Conservation (phyloP, 371 early-diverging fungal species). For the Apophysomyces trapeziformis region DNA sequence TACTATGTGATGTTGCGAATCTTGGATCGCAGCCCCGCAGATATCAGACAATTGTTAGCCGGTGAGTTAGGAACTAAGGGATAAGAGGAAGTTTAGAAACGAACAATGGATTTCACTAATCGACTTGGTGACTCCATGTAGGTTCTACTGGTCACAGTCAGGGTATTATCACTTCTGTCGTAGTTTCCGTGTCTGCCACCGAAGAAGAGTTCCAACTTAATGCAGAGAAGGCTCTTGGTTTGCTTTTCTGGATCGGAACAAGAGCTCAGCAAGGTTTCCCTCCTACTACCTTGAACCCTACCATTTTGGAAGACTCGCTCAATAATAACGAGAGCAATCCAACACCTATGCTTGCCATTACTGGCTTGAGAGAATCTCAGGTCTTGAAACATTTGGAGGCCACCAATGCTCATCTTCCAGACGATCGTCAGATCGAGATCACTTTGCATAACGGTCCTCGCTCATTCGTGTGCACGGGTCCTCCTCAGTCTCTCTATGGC, state of each 20-base stretch:
- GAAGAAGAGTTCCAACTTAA: slow-evolving; percentile 82
- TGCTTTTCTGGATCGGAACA: slow-evolving; percentile 92
- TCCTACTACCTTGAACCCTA: slow-evolving; percentile 86
- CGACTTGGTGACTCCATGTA: slow-evolving; percentile 18
- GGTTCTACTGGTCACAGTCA: slow-evolving; percentile 95
- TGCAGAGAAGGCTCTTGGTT: slow-evolving; percentile 84
- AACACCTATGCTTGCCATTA: slow-evolving; percentile 92
- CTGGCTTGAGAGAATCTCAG: slow-evolving; percentile 76
- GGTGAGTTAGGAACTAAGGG: slow-evolving; percentile 41
- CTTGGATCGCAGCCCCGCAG: slow-evolving; percentile 48
- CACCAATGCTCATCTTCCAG: slow-evolving; percentile 85
- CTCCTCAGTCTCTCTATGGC: slow-evolving; percentile 90
- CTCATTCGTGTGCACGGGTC: slow-evolving; percentile 85
- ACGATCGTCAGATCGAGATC: slow-evolving; percentile 80
- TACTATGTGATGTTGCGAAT: slow-evolving; percentile 82
- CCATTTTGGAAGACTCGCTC: slow-evolving; percentile 86
- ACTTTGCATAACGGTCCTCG: slow-evolving; percentile 90
- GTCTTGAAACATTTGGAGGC: slow-evolving; percentile 82
- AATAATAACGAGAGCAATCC: slow-evolving; percentile 91
- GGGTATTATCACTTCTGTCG: slow-evolving; percentile 92
- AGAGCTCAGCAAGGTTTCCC: slow-evolving; percentile 90
- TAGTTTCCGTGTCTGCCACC: slow-evolving; percentile 82
- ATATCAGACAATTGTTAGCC: slow-evolving; percentile 46
- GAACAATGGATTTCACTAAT: no score
- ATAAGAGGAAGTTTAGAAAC: not conserved